phyloP scores from a whole-genome alignment of 352 stramenopile genomes.

The Phytophthora tubulina region DNA sequence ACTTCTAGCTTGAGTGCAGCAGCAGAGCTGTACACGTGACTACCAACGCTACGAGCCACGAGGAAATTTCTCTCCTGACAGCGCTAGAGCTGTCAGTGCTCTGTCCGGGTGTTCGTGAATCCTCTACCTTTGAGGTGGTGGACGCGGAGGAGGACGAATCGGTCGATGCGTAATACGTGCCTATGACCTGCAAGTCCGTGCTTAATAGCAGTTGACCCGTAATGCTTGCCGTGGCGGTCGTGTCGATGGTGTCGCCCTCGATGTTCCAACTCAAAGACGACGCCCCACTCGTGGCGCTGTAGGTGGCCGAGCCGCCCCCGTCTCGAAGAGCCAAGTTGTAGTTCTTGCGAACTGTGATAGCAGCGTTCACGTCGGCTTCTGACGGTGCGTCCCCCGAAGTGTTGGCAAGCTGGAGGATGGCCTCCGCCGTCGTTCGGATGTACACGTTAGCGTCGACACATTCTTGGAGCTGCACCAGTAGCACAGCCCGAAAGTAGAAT shows the following conservation, averaged over 20 bases:
- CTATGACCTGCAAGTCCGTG: constrained; percentile 44
- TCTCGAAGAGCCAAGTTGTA: constrained; percentile 44
- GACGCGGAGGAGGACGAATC: constrained; percentile 23
- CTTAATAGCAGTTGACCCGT: constrained; percentile 39
- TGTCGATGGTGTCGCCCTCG: constrained; percentile 39
- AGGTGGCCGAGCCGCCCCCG: constrained; percentile 27
- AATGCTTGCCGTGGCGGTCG: constrained; percentile 26
- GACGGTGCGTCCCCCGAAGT: constrained; percentile 26
- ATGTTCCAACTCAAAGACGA: constrained; percentile 39
- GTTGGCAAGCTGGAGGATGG: constrained; percentile 36
- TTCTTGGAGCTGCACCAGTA: constrained; percentile 41
- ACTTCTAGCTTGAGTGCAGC: constrained; percentile 28
- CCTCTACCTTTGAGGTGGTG: constrained; percentile 20
- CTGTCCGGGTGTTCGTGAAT: constrained; percentile 18
- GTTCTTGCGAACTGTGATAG: constrained; percentile 31
- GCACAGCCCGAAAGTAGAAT: constrained; percentile 43
- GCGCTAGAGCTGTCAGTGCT: constrained; percentile 14
- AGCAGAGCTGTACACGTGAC: constrained; percentile 16
- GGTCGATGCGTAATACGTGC: constrained; percentile 42
- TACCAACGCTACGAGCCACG: constrained; percentile 21
- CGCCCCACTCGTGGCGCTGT: constrained; percentile 14
- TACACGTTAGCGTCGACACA: constrained; percentile 46
- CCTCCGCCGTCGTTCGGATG: constrained; percentile 44
- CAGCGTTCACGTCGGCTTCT: constrained; percentile 38
- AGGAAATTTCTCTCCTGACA: neutral